Conservation (phyloP, 139 green algal species). For the Chlamydomonas applanata region DNA sequence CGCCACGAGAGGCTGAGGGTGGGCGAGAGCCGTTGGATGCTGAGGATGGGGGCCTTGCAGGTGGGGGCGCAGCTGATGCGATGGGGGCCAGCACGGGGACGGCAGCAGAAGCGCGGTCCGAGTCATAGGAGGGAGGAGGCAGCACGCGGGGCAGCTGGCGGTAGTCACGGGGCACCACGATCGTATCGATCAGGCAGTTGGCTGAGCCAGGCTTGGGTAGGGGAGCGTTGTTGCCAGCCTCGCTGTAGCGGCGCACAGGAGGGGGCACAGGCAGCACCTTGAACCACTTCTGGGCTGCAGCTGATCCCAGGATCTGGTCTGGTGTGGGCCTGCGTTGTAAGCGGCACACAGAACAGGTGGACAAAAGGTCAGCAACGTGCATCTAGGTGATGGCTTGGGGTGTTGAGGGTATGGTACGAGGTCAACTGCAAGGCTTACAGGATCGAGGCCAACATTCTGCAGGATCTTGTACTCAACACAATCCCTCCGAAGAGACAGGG, state of each 20-base stretch:
- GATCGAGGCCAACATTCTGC: no score
- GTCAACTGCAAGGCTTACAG: no score
- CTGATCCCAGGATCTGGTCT: conserved; percentile 41
- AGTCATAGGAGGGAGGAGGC: conserved; percentile 47
- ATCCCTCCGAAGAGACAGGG: no score
- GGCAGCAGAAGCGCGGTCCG: background rate
- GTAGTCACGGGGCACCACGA: conserved; percentile 50
- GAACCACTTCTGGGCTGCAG: conserved; percentile 32
- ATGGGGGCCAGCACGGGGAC: no score
- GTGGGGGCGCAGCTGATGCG: no score
- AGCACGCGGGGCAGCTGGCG: conserved; percentile 41
- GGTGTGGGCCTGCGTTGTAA: conserved; percentile 26
- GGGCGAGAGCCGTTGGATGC: no score
- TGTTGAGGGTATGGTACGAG: conserved; percentile 1
- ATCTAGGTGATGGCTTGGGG: background rate
- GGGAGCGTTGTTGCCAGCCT: background rate
- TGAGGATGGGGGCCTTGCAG: no score
- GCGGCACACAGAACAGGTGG: background rate
- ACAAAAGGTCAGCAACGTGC: background rate
- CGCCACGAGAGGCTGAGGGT: no score
- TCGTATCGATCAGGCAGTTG: conserved; percentile 39
- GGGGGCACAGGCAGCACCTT: conserved; percentile 20
- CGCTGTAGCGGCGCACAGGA: conserved; percentile 12
- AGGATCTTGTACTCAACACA: background rate
- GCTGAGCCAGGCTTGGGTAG: background rate